These are phyloP conservation scores for Bryopsis sp. DNA, from an alignment of 139 green algal genomes.

Conservation along the genomic window DNA sequence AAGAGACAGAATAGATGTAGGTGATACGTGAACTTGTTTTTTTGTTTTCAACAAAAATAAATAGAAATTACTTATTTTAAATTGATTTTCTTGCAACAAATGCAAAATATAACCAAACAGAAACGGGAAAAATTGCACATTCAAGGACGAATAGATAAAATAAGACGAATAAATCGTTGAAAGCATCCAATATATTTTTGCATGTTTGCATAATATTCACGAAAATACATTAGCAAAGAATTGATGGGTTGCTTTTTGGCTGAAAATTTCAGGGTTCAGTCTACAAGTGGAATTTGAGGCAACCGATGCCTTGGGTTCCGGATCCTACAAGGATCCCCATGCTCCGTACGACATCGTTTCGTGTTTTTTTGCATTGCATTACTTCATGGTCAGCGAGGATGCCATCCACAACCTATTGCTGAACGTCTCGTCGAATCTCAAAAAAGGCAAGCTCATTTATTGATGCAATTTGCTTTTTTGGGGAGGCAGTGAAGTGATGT, in stretches of 20 bases:
- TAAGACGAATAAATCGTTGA: too few species aligned
- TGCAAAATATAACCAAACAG: not conserved
- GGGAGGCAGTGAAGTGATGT: too few species aligned
- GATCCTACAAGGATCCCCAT: not conserved
- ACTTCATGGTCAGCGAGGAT: constrained; percentile 75
- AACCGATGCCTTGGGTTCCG: constrained; percentile 4
- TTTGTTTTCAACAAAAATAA: too few species aligned
- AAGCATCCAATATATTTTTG: too few species aligned
- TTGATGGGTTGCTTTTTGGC: too few species aligned
- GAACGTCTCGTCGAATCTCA: constrained; percentile 76
- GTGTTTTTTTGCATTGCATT: constrained; percentile 94
- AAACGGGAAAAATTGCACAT: not conserved
- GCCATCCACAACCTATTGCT: constrained; percentile 57
- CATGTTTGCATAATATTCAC: too few species aligned
- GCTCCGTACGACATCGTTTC: constrained; percentile 67
- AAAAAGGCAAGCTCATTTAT: constrained; percentile 39
- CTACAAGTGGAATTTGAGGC: constrained; percentile 5
- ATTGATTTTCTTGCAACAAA: not conserved
- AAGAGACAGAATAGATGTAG: not conserved
- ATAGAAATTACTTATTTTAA: not conserved
- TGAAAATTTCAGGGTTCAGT: not conserved
- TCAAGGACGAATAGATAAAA: not conserved
- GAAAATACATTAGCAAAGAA: too few species aligned
- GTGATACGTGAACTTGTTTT: too few species aligned
- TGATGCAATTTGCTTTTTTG: too few species aligned